Percentiles rank a stretch among this genome's conserved stretches.
Evolutionary conservation across 768 basidiomycete species (phyloP).

Genomic region (Podaxis mareebaensis): DNA sequence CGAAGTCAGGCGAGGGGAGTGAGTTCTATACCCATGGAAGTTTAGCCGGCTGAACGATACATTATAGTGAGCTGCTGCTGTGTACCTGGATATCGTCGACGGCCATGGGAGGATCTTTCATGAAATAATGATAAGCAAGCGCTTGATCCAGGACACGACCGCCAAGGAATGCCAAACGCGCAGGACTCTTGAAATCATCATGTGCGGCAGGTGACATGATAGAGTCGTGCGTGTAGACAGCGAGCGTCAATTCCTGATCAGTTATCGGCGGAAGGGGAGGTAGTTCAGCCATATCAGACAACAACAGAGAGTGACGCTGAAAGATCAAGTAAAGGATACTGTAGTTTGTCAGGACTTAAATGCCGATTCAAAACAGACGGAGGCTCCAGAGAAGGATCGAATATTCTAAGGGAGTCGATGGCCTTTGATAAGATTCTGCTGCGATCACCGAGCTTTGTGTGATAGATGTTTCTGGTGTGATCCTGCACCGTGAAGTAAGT

Average conservation of each 20-base stretch:
- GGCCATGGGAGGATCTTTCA: not conserved
- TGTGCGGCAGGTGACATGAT: slow-evolving; percentile 21
- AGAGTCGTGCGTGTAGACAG: slow-evolving; percentile 55
- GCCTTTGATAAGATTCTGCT: too few species aligned
- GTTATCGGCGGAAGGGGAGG: slow-evolving; percentile 57
- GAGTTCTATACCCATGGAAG: not conserved
- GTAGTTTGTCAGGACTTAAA: too few species aligned
- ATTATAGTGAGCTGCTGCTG: not conserved
- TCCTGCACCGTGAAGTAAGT: too few species aligned
- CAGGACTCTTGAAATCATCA: not conserved
- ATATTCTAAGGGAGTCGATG: too few species aligned
- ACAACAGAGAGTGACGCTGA: slow-evolving; percentile 15
- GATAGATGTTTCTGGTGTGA: too few species aligned
- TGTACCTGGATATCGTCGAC: not conserved
- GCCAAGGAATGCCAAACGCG: not conserved
- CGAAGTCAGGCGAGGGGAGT: not conserved
- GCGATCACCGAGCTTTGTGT: too few species aligned
- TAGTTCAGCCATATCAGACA: slow-evolving; percentile 26
- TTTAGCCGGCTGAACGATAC: not conserved
- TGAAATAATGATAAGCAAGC: not conserved
- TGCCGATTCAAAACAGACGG: too few species aligned
- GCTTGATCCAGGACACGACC: not conserved
- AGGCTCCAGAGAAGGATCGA: too few species aligned
- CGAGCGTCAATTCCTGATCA: slow-evolving; percentile 52
- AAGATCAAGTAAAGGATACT: not conserved